phyloP scores from a whole-genome alignment of 2,329 filamentous ascomycete genomes.

The Esteya vermicola region DNA sequence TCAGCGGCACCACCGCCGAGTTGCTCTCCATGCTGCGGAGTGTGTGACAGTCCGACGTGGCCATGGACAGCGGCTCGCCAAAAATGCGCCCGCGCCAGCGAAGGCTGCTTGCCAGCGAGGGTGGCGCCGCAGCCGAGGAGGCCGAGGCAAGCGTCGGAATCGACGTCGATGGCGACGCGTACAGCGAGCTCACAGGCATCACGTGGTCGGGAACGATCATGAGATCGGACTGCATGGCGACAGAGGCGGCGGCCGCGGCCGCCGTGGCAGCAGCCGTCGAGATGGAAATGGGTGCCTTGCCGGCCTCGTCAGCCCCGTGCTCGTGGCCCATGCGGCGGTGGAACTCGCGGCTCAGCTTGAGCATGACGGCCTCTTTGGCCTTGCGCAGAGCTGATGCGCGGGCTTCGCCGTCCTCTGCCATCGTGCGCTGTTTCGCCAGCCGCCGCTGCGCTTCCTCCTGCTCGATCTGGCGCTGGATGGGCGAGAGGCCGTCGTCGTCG shows the following conservation, averaged over 20 bases:
- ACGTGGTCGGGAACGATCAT: too few species aligned
- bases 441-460: constrained; percentile 40
- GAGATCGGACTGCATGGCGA: constrained; percentile 15
- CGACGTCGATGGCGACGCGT: too few species aligned
- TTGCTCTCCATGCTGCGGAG: constrained; percentile 33
- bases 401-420: constrained; percentile 40
- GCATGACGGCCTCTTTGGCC: constrained; percentile 46
- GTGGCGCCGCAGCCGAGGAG: constrained; percentile 4
- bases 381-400: constrained; percentile 40
- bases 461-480: constrained; percentile 43
- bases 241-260: constrained; percentile 7
- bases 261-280: too few species aligned
- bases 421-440: constrained; percentile 3
- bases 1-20: constrained; percentile 42
- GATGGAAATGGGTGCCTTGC: too few species aligned
- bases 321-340: constrained; percentile 10
- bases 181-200: too few species aligned
- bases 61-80: constrained; percentile 12
- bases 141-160: background rate
- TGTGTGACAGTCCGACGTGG: constrained; percentile 13
- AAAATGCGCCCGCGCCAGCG: constrained; percentile 29
- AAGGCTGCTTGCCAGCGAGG: constrained; percentile 20
- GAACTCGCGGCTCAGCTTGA: constrained; percentile 42
- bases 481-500: constrained; percentile 33
- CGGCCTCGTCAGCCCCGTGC: too few species aligned